These are phyloP conservation scores for Ophiostoma piceae DNA, from an alignment of 2,329 filamentous ascomycete species.

Conservation along the genomic window DNA sequence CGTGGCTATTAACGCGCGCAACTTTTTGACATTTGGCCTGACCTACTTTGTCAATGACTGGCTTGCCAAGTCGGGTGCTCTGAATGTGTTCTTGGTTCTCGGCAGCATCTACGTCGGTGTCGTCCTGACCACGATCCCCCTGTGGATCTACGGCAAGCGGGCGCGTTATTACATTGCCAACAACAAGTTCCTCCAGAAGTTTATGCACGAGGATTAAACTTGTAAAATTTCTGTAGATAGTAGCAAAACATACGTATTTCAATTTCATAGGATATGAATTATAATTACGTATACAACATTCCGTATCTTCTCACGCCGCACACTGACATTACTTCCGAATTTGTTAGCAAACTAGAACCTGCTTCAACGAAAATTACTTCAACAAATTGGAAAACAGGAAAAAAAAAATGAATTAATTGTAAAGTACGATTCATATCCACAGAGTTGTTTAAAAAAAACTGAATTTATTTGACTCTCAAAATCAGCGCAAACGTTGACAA, in stretches of 20 bases:
- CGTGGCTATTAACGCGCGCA: constrained; percentile 47
- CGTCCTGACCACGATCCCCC: constrained; percentile 42
- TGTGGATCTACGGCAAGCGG: constrained; percentile 47
- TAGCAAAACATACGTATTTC: neutral
- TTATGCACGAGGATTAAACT: constrained; percentile 31
- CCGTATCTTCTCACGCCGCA: no score
- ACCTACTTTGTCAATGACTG: constrained; percentile 42
- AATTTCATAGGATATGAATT: neutral
- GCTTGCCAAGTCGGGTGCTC: constrained; percentile 35
- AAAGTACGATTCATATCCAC: no score
- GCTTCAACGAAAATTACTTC: no score
- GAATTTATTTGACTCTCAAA: no score
- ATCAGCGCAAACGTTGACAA: neutral
- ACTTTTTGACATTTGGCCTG: constrained; percentile 44
- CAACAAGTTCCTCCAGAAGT: constrained; percentile 34
- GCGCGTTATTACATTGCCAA: constrained; percentile 41
- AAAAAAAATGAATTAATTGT: no score
- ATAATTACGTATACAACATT: no score
- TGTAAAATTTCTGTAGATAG: neutral
- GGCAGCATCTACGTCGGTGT: constrained; percentile 42
- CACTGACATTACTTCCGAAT: no score
- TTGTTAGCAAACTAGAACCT: no score
- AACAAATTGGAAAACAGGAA: no score
- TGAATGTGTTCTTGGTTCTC: constrained; percentile 38
- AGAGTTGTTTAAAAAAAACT: no score